Conservation (phyloP, 2,329 filamentous ascomycete species). For the Sarocladiaceae sp. region DNA sequence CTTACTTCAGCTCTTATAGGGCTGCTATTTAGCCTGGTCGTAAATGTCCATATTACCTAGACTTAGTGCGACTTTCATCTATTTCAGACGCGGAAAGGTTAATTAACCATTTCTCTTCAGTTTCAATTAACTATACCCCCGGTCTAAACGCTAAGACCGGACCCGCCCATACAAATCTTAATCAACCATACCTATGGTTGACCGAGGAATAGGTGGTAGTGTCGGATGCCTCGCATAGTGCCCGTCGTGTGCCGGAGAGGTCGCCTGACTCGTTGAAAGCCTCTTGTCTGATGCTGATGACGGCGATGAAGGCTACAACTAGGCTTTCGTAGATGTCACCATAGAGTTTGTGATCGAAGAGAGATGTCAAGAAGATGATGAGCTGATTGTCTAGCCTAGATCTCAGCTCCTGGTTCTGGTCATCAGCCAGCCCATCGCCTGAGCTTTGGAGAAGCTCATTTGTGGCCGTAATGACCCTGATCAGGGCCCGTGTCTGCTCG, state of each 20-base stretch:
- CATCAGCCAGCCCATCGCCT: not conserved
- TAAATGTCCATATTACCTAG: too few relatives aligned
- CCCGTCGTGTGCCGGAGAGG: not conserved
- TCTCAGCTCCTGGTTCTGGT: slow-evolving; percentile 1
- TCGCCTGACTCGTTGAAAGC: slow-evolving; percentile 1
- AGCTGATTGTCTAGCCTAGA: not conserved
- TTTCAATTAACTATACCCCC: too few relatives aligned
- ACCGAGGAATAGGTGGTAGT: too few relatives aligned
- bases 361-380: not conserved
- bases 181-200: too few relatives aligned
- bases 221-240: not conserved
- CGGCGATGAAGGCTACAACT: not conserved
- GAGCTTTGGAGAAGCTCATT: slow-evolving; percentile 2
- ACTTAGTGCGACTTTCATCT: too few relatives aligned
- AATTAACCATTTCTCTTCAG: too few relatives aligned
- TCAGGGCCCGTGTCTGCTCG: not conserved
- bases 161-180: too few relatives aligned
- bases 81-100: too few relatives aligned
- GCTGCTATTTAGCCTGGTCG: too few relatives aligned
- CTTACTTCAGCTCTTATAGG: too few relatives aligned
- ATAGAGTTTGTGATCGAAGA: slow-evolving; percentile 3
- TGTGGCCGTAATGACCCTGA: not conserved
- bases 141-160: too few relatives aligned
- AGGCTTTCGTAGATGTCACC: slow-evolving; percentile 1
- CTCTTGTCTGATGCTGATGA: not conserved